phyloP scores from a whole-genome alignment of 1,284 basidiomycete genomes.

The Irpex lacteus region DNA sequence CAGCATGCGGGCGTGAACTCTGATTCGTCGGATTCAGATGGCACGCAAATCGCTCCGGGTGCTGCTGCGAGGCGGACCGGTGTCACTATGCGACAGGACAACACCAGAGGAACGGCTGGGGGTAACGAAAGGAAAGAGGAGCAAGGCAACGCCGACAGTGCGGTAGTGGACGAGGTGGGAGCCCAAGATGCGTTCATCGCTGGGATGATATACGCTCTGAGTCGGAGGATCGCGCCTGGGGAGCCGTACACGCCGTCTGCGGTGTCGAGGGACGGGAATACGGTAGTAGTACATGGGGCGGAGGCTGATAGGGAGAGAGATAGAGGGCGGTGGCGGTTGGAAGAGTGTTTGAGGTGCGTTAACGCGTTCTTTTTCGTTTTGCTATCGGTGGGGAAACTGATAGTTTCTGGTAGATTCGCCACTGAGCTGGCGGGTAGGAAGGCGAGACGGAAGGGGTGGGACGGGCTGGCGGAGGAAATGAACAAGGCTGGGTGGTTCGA shows the following conservation, averaged over 20 bases:
- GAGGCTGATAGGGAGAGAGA: conserved; percentile 36
- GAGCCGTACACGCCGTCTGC: conserved; percentile 65
- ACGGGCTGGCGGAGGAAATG: conserved; percentile 72
- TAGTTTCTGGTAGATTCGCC: conserved; percentile 53
- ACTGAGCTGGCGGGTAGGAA: conserved; percentile 75
- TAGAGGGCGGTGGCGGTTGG: conserved; percentile 60
- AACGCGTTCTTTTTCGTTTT: neutral
- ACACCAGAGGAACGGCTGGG: too few relatives aligned
- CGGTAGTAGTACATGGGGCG: conserved; percentile 16
- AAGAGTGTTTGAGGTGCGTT: conserved; percentile 69
- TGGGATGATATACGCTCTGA: conserved; percentile 77
- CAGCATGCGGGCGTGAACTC: conserved; percentile 43
- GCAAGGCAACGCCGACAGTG: conserved; percentile 1
- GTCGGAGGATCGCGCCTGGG: conserved; percentile 63
- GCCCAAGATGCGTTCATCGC: conserved; percentile 78
- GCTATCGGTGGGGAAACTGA: neutral
- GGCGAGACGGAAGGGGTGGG: conserved; percentile 55
- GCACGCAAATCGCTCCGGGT: conserved; percentile 43
- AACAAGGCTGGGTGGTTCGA: conserved; percentile 68
- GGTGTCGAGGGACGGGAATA: conserved; percentile 31
- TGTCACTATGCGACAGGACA: too few relatives aligned
- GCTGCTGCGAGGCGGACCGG: conserved; percentile 7
- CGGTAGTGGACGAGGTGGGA: conserved; percentile 61
- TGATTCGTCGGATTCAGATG: conserved; percentile 46
- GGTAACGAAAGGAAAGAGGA: too few relatives aligned